Evolutionary conservation across 768 basidiomycete genomes (phyloP), one percentile per base, ranked within the genome.

Genomic region (Coprinopsis marcescibilis): DNA sequence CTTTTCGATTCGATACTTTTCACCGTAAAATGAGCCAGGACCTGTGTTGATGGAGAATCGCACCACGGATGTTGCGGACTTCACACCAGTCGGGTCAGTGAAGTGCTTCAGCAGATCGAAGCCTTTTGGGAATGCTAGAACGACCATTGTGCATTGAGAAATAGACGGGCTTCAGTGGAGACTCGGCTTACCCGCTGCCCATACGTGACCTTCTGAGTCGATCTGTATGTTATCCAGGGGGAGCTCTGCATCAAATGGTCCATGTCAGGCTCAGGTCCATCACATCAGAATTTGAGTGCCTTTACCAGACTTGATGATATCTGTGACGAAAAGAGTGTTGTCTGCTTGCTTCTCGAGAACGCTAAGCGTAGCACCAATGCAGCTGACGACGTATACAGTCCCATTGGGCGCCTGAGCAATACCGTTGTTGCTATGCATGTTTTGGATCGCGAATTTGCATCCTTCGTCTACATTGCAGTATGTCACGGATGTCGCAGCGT

Each of bases 401-500:
- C 76, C 80, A 50, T 85, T 81, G 8, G 63, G 56, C 8, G 73
- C 76, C 24, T 65, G 65, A 5, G 71, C 70, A 42, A 86, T 84
- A 4, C 87, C 87, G 55, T 88, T 89, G 51, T 66, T 74, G 41
- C 65, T 69, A 38, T 60, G 66, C 45, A 85, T 59, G n/a, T 71
- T 67, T 21, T 60, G 57, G 13, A 75, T 70, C 1, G 77, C 84
- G 41, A 74, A 60, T 52, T 79, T 82, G 62, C 86, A 89, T 2
- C 81, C 81, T 14, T 65, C 53, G 35, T 77, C 68, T 24, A 71
- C 59, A 48, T 85, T 70, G 57, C 87, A 89, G 60, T 80, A 85
- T 6, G 77, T 79, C 7, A 89, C 71, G 5, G 77, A 78, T 33
- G 76, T 68, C 2, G 57, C 57, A 30, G 62, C 55, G 21, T 65